A percentile compares a stretch with the other conserved stretches of the same genome.
phyloP scores from a whole-genome alignment of 2,329 filamentous ascomycete species.

The Microcera coccophila region DNA sequence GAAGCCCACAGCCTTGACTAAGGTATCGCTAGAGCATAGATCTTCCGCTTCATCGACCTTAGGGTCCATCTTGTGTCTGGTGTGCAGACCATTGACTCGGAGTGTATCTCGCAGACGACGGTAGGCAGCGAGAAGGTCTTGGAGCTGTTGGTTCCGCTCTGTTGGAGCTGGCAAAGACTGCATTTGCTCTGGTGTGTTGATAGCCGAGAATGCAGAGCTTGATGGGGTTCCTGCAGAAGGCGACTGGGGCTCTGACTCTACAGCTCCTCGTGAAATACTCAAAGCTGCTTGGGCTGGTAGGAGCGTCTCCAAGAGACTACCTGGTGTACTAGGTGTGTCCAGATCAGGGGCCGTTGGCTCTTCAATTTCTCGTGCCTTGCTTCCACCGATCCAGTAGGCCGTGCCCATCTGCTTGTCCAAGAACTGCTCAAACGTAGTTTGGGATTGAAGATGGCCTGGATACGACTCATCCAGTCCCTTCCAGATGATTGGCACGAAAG shows the following conservation, averaged over 20 bases:
- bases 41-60: constrained; percentile 38
- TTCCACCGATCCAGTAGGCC: constrained; percentile 40
- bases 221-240: constrained; percentile 37
- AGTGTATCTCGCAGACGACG: constrained; percentile 58
- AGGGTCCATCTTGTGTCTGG: constrained; percentile 33
- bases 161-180: constrained; percentile 9
- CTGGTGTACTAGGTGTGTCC: constrained; percentile 36
- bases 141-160: constrained; percentile 34
- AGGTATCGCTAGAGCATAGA: constrained; percentile 52
- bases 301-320: constrained; percentile 36
- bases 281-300: constrained; percentile 35
- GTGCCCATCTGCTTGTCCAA: constrained; percentile 55
- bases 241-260: constrained; percentile 33
- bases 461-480: constrained; percentile 84
- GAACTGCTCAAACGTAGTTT: constrained; percentile 63
- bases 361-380: constrained; percentile 35
- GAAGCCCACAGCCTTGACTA: constrained; percentile 68
- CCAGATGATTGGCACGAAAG: constrained; percentile 94
- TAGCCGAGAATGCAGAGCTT: constrained; percentile 41
- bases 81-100: constrained; percentile 49
- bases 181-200: constrained; percentile 23
- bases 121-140: constrained; percentile 59
- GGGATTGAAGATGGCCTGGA: constrained; percentile 63
- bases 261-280: constrained; percentile 40
- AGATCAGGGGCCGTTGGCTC: constrained; percentile 29